Base-by-base conservation (phyloP, 75 land plant species). In the Gnetum montanum region DNA sequence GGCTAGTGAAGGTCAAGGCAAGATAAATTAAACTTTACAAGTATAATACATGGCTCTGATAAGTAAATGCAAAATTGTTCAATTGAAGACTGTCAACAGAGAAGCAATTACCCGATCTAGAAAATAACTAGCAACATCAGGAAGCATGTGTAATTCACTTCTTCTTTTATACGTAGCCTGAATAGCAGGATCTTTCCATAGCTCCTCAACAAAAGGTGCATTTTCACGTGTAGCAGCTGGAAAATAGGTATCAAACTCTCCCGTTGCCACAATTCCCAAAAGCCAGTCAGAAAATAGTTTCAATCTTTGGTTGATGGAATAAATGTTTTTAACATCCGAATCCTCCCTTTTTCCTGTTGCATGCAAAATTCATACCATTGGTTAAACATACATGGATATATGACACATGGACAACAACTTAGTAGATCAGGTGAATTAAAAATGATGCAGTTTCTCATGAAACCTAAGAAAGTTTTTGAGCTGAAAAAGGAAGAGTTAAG, bases 201-300 rank as follows among this genome's bases (percentile, higher is more conserved):
- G 59, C 55, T 94, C 81, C 49, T 80, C 82, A 36, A 94, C 84
- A 24, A 73, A 15, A 11, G 82, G 82, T 15, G 91, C 90, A 74
- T 88, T 77, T 37, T 88, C 94, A 43, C 85, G 79, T 54, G 72
- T 78, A 44, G 90, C 72, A 67, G 98, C 82, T 46, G 90, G 98
- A 49, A 82, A 88, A 43, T 73, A 72, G 8, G 77, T 70, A 57
- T 88, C 98, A 63, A 93, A 48, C 36, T 62, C 75, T 45, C 94
- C 98, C 52, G 76, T 72, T 18, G 72, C 80, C 78, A 82, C 82
- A 49, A 58, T 76, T 58, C 89, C 82, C 46, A 94, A 74, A 68
- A 89, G 67, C 87, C 82, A 80, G 67, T 94, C 91, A 33, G 96
- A 81, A 60, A 80, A 72, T 8, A 75, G 41, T 68, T 83, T 89